These are phyloP conservation scores for Aegilops speltoides DNA, from an alignment of 176 grass and related monocot species.

Conservation along the genomic window DNA sequence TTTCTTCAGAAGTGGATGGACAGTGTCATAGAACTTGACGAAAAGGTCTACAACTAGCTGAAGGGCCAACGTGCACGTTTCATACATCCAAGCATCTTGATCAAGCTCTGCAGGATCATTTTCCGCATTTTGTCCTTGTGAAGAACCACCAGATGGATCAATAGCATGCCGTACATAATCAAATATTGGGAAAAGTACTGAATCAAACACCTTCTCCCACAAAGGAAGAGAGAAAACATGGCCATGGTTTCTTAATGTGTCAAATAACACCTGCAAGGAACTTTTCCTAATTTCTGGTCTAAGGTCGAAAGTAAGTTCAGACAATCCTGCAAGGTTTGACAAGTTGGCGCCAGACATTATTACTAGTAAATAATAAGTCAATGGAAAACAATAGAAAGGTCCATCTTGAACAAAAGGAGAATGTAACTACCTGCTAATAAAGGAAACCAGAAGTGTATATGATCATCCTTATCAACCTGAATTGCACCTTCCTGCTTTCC, in stretches of 20 bases:
- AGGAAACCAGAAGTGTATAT: conserved; percentile 98
- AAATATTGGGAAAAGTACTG: conserved; percentile 99
- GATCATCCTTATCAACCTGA: conserved; percentile 84
- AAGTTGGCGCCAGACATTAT: conserved; percentile 29
- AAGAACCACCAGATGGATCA: conserved; percentile 74
- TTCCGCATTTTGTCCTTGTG: conserved; percentile 67
- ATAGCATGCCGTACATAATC: conserved; percentile 98
- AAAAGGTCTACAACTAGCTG: conserved; percentile 99
- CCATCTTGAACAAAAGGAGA: conserved; percentile 9
- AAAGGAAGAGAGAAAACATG: conserved; percentile 97
- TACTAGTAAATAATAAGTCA: conserved; percentile 32
- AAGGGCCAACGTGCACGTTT: conserved; percentile 96
- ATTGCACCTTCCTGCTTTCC: conserved; percentile 70
- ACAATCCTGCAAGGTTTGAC: conserved; percentile 71
- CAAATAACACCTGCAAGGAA: conserved; percentile 97
- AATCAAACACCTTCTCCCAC: conserved; percentile 99
- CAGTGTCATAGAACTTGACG: conserved; percentile 96
- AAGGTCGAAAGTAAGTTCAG: conserved; percentile 97
- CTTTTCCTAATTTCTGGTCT: conserved; percentile 98
- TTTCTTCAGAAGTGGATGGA: conserved; percentile 88
- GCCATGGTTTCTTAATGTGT: conserved; percentile 95
- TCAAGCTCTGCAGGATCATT: conserved; percentile 69
- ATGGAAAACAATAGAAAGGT: conserved; percentile 25
- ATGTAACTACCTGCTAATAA: conserved; percentile 80
- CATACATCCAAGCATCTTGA: conserved; percentile 98